Evolutionary conservation across 225 moss, liverwort and hornwort species (phyloP), one percentile per base, ranked within the genome.

Genomic region (Pseudoscleropodium purum): DNA sequence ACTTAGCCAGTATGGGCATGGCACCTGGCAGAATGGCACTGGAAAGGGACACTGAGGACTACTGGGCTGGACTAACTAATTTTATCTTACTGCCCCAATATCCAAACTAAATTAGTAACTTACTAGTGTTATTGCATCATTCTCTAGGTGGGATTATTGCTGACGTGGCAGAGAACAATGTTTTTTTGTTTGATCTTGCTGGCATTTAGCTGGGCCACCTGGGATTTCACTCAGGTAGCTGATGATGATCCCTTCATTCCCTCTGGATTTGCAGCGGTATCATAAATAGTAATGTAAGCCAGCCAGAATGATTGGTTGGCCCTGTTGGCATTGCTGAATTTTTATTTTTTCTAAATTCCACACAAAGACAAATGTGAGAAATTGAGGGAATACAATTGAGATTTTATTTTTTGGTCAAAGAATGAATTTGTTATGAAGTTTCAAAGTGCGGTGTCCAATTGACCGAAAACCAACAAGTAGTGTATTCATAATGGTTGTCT

Each of bases 401-500:
- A 49, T 7, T 30, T 30, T 18, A 30, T 4, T 26, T 74, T 17
- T 10, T 45, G 1, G 45, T 10, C 0, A 5, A 43, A 72, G 11
- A 31, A 31, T 75, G 31, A 11, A 31, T 49, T 49, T 47, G 11
- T 11, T 47, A 75, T 11, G 18, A 75, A 30, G 4, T 18, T 45
- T 47, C 18, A 18, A 47, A 47, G 47, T 47, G 18, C 6, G 0
- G 0, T 30, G 7, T 5, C 18, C 6, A 11, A 7, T 47, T 45
- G 5, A 16, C 5, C 6, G 3, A 16, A 5, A 27, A 43, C 0
- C 16, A 43, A 29, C 9, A 17, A 75, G 30, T 5, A 30, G 6
- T 10, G 17, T 29, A 29, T 29, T 1, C 18, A 45, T 45, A 29
- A 33, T 49, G 11, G 31, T 75, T 4, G 19, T 1, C 12, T 31